Evolutionary conservation across 768 basidiomycete genomes (phyloP).

Genomic region (Kwoniella europaea): DNA sequence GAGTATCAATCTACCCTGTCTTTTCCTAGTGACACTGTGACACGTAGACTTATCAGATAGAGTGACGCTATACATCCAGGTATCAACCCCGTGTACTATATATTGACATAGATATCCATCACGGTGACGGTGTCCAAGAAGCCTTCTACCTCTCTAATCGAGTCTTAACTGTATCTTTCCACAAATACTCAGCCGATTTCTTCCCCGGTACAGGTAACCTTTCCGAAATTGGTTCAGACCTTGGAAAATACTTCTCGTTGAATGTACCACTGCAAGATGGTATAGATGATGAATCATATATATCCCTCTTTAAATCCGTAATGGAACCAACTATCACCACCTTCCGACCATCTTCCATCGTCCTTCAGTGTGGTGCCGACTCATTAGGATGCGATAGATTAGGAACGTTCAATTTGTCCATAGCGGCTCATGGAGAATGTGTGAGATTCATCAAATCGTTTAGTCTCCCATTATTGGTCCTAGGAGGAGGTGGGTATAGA

Average conservation of each 20-base stretch:
- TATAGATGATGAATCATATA: slow-evolving; percentile 95
- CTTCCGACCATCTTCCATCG: slow-evolving; percentile 86
- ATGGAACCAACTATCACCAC: slow-evolving; percentile 90
- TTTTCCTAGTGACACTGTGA: slow-evolving; percentile 7
- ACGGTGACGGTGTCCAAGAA: slow-evolving; percentile 96
- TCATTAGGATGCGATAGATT: slow-evolving; percentile 92
- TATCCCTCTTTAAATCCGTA: slow-evolving; percentile 92
- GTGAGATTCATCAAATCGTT: slow-evolving; percentile 95
- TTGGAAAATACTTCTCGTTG: slow-evolving; percentile 90
- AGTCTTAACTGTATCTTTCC: slow-evolving; percentile 99
- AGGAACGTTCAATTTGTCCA: slow-evolving; percentile 96
- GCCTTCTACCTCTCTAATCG: slow-evolving; percentile 97
- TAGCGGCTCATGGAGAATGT: slow-evolving; percentile 97
- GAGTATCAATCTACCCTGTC: slow-evolving; percentile 24
- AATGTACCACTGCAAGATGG: slow-evolving; percentile 96
- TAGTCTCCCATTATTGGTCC: slow-evolving; percentile 83
- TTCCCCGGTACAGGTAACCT: slow-evolving; percentile 97
- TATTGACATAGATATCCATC: slow-evolving; percentile 99
- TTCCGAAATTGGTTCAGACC: slow-evolving; percentile 78
- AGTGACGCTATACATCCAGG: slow-evolving; percentile 60
- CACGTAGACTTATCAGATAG: no score
- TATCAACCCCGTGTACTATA: slow-evolving; percentile 93
- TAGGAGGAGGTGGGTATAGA: slow-evolving; percentile 96
- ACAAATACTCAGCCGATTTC: slow-evolving; percentile 98
- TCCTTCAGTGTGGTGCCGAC: slow-evolving; percentile 96